Conservation (phyloP, 2,329 filamentous ascomycete species). For the Aspergillus cejpii region DNA sequence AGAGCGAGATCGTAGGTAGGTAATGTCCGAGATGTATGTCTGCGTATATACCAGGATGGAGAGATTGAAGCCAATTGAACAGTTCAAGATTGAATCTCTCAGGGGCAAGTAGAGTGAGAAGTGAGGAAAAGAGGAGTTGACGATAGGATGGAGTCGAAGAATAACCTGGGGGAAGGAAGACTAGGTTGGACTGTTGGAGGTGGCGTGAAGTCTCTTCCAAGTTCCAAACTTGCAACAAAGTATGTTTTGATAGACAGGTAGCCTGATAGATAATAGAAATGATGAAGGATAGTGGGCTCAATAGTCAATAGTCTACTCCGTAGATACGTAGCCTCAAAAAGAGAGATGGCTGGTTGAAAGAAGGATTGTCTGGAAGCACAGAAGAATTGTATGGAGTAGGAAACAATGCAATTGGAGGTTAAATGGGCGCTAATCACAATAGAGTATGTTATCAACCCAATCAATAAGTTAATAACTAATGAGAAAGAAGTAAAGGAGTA, state of each 20-base stretch:
- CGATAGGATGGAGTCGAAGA: background rate
- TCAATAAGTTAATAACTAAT: background rate
- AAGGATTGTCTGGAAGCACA: background rate
- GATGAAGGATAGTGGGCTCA: background rate
- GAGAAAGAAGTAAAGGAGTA: background rate
- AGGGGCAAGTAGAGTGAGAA: background rate
- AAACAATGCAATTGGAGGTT: background rate
- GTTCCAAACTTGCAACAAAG: too few species aligned
- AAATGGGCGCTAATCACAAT: background rate
- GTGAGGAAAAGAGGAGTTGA: background rate
- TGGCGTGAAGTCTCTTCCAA: background rate
- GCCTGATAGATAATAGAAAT: background rate
- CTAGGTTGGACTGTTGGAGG: background rate
- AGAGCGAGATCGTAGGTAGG: background rate
- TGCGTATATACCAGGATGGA: background rate
- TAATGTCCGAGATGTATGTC: background rate
- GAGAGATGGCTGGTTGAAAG: constrained; percentile 1
- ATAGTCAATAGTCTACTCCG: too few species aligned
- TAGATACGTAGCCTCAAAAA: constrained; percentile 2
- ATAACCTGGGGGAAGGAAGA: background rate
- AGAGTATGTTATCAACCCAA: constrained; percentile 1
- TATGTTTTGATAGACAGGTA: background rate
- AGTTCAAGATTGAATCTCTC: background rate
- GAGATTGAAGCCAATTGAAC: background rate
- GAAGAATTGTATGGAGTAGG: constrained; percentile 7